These are phyloP conservation scores for Olyra latifolia DNA, from an alignment of 176 grass and related monocot genomes.

Conservation along the genomic window DNA sequence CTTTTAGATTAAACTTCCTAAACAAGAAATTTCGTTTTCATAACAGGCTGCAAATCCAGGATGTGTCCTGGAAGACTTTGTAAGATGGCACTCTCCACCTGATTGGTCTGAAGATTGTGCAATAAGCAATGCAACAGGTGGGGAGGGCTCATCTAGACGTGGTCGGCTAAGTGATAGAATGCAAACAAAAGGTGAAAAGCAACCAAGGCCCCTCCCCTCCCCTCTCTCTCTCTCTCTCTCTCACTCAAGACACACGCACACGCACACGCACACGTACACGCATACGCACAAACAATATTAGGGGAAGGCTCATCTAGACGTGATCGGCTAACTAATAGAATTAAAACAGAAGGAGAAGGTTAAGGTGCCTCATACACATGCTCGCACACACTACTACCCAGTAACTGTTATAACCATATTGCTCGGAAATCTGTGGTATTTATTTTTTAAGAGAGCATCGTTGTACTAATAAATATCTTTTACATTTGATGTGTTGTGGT, in stretches of 20 bases:
- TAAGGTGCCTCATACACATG: too few relatives aligned
- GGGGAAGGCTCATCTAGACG: too few relatives aligned
- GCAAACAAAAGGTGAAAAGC: constrained; percentile 90
- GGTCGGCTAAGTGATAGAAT: constrained; percentile 84
- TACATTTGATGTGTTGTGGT: constrained; percentile 31
- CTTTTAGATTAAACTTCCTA: constrained; percentile 28
- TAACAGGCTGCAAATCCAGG: constrained; percentile 92
- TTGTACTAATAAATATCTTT: background rate
- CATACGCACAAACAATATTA: too few relatives aligned
- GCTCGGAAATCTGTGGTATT: background rate
- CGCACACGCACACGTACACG: background rate
- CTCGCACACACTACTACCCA: background rate
- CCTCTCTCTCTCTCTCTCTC: constrained; percentile 6
- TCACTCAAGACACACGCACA: too few relatives aligned
- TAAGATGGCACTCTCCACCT: constrained; percentile 98
- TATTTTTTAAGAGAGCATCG: background rate
- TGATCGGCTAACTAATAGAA: too few relatives aligned
- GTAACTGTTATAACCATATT: background rate
- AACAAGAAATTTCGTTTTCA: constrained; percentile 16
- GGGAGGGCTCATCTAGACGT: constrained; percentile 82
- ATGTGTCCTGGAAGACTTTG: constrained; percentile 93
- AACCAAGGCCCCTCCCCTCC: background rate
- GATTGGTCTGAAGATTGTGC: constrained; percentile 81
- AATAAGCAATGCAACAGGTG: constrained; percentile 34
- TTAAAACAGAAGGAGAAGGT: too few relatives aligned